Conservation (phyloP, 1,139 yeast species). For the Candida labiduridarum region DNA sequence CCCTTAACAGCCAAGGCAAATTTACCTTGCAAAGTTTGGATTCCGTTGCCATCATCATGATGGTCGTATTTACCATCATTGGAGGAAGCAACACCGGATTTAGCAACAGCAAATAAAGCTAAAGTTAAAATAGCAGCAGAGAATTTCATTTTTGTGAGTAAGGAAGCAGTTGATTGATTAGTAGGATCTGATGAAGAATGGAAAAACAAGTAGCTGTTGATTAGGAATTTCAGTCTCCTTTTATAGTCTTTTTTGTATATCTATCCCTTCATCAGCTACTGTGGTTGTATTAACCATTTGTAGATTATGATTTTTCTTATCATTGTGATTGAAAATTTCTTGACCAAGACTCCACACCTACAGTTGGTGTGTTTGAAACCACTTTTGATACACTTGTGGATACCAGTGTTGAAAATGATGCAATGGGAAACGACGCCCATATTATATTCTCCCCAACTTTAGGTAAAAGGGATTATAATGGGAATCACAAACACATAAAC, state of each 20-base stretch:
- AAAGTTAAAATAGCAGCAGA: constrained; percentile 3
- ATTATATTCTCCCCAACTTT: no score
- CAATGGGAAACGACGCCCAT: neutral
- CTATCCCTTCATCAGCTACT: neutral
- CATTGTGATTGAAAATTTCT: neutral
- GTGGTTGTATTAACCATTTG: neutral
- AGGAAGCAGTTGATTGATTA: neutral
- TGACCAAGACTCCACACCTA: neutral
- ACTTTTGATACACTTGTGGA: neutral
- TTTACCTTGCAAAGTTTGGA: constrained; percentile 8
- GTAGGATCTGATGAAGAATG: neutral
- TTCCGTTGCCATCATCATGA: constrained; percentile 4
- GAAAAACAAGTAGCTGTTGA: neutral
- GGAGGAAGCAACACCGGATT: constrained; percentile 8
- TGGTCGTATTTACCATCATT: neutral
- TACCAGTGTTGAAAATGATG: neutral
- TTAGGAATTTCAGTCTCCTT: no score
- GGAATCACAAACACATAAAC: no score
- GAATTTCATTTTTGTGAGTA: constrained; percentile 9
- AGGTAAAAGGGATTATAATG: no score
- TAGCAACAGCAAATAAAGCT: constrained; percentile 7
- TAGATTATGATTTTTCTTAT: neutral
- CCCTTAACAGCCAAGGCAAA: constrained; percentile 13
- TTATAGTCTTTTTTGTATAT: neutral
- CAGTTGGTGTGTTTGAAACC: neutral